Conservation (phyloP, 805 yeast species). For the Schizosaccharomyces octosporus region DNA sequence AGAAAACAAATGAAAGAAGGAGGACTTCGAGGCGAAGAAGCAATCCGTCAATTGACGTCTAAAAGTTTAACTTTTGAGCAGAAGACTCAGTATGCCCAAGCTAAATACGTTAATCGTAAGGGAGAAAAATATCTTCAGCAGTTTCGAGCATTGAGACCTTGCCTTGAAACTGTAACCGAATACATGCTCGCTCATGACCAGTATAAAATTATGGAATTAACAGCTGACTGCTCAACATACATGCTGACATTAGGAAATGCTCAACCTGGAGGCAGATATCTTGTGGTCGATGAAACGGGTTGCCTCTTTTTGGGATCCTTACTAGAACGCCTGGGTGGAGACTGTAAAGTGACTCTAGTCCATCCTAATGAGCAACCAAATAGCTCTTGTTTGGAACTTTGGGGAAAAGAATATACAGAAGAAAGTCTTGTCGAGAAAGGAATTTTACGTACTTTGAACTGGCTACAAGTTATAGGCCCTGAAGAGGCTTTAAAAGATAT, state of each 20-base stretch:
- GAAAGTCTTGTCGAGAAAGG: neutral
- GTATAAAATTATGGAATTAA: slow-evolving; percentile 47
- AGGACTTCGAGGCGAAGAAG: slow-evolving; percentile 40
- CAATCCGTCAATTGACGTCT: slow-evolving; percentile 58
- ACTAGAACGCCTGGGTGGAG: slow-evolving; percentile 61
- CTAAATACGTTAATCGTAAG: slow-evolving; percentile 72
- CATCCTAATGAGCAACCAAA: slow-evolving; percentile 93
- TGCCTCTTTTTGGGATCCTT: slow-evolving; percentile 68
- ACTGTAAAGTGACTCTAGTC: slow-evolving; percentile 43
- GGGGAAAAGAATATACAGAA: neutral
- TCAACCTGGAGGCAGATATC: slow-evolving; percentile 69
- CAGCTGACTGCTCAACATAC: slow-evolving; percentile 62
- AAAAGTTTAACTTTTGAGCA: slow-evolving; percentile 70
- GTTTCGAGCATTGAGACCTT: slow-evolving; percentile 58
- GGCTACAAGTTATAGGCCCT: neutral
- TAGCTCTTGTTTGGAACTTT: slow-evolving; percentile 11
- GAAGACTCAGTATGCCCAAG: slow-evolving; percentile 75
- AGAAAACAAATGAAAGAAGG: slow-evolving; percentile 24
- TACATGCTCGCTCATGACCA: slow-evolving; percentile 60
- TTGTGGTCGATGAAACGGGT: slow-evolving; percentile 83
- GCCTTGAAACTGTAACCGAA: slow-evolving; percentile 44
- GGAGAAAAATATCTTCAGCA: slow-evolving; percentile 73
- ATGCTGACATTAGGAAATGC: slow-evolving; percentile 58
- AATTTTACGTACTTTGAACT: neutral
- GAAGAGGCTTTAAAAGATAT: neutral